phyloP scores from a whole-genome alignment of 2,329 filamentous ascomycete genomes.

The Hypoxylon sp. region DNA sequence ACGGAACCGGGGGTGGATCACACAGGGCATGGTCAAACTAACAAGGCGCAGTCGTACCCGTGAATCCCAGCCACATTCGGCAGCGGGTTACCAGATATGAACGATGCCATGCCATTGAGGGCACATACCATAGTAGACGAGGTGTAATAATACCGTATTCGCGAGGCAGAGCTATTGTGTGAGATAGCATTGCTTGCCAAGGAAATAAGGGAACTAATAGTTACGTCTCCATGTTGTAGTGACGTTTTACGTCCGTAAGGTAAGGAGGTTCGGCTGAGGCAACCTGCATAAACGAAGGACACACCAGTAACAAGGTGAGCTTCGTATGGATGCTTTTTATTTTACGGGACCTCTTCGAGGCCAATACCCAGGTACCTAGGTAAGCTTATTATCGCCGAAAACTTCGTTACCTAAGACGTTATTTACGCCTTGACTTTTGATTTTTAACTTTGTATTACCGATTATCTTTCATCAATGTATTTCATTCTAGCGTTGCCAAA shows the following conservation, averaged over 20 bases:
- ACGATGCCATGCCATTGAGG: constrained; percentile 16
- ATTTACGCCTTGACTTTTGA: neutral
- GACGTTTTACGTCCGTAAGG: constrained; percentile 15
- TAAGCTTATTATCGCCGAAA: constrained; percentile 12
- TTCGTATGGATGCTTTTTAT: constrained; percentile 23
- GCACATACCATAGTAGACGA: neutral
- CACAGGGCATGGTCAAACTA: constrained; percentile 9
- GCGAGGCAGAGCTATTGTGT: neutral
- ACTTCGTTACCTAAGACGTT: neutral
- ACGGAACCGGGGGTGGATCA: constrained; percentile 11
- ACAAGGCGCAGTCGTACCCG: constrained; percentile 34
- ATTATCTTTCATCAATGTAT: neutral
- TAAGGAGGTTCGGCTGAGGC: constrained; percentile 30
- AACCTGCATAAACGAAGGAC: constrained; percentile 38
- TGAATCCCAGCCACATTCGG: constrained; percentile 31
- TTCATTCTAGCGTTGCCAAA: neutral
- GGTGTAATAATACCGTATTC: neutral
- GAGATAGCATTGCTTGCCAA: constrained; percentile 17
- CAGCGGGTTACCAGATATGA: constrained; percentile 10
- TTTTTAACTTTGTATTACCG: neutral
- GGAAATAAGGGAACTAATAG: constrained; percentile 16
- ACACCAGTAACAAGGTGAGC: constrained; percentile 2
- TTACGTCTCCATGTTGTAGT: constrained; percentile 18
- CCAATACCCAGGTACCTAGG: neutral
- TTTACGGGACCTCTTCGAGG: neutral